Evolutionary conservation across 139 green algal species (phyloP), one percentile per base, ranked within the genome.

Genomic region (Chlorella sp.): DNA sequence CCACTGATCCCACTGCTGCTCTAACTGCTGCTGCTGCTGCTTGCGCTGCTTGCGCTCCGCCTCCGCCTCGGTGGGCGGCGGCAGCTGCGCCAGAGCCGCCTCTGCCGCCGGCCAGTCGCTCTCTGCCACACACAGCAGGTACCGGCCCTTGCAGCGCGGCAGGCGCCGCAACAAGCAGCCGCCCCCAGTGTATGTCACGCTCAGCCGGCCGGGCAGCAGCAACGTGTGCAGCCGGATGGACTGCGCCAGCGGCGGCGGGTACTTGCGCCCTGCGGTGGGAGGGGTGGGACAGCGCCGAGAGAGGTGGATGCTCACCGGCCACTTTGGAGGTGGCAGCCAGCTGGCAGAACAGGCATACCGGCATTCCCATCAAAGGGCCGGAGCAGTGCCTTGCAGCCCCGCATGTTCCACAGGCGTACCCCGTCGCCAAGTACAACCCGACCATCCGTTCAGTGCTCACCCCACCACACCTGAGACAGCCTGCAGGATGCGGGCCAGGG

Each of bases 101-200:
- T 74, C 44, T 2, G 41, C 64, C 44, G 8, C 11, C 0, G 13
- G 17, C 51, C 43, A 20, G 26, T 83, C 32, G 34, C n/a, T 20
- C 26, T 75, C 51, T 36, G 73, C 26, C 28, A 87, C 54, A 28
- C 73, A 79, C 64, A 83, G 6, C 73, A 72, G 28, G 22, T 67
- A 74, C 0, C 72, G 38, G 0, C 83, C 83, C 40, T 60, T 76
- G 83, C 54, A 76, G 64, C 76, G 83, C 28, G 38, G 13, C 44
- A 87, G 30, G 16, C 16, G 83, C n/a, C 26, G 51, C 36, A 87
- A 22, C 41, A 80, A 24, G 64, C 83, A 87, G 69, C 83, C 83
- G 36, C 73, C 72, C 9, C 72, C 73, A 11, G 72, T 87, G 56
- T 51, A 87, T 2, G 26, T 56, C 13, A 24, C 28, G 64, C 16